Percentiles rank a stretch among this genome's conserved stretches.
Evolutionary conservation across 2,329 filamentous ascomycete genomes (phyloP).

Genomic region (Huntiella decipiens): DNA sequence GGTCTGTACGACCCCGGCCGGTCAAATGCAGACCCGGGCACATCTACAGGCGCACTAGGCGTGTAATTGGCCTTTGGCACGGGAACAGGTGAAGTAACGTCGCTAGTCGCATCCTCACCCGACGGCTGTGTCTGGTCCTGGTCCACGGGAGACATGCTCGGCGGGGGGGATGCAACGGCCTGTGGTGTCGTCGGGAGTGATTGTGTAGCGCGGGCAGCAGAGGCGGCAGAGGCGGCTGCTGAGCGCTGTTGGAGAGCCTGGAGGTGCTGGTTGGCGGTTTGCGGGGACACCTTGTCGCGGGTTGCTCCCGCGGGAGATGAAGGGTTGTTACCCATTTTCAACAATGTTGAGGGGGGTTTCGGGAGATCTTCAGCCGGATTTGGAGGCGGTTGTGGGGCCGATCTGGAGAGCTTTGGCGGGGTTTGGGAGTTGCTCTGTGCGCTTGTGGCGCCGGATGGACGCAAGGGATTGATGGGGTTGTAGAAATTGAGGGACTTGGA

Average conservation of each 20-base stretch:
- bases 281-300: constrained; percentile 10
- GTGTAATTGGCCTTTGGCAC: constrained; percentile 12
- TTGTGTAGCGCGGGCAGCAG: constrained; percentile 16
- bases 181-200: constrained; percentile 32
- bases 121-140: constrained; percentile 41
- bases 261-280: constrained; percentile 12
- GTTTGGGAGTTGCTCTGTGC: background rate
- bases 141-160: constrained; percentile 18
- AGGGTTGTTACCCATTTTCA: constrained; percentile 6
- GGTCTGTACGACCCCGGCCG: constrained; percentile 3
- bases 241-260: constrained; percentile 5
- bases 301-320: constrained; percentile 1
- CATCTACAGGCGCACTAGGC: constrained; percentile 7
- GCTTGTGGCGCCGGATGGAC: background rate
- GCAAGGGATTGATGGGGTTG: no score
- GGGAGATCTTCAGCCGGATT: background rate
- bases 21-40: constrained; percentile 7
- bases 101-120: constrained; percentile 29
- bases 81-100: constrained; percentile 14
- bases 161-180: constrained; percentile 33
- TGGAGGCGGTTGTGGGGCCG: background rate
- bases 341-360: background rate
- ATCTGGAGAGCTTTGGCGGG: background rate
- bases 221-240: constrained; percentile 16
- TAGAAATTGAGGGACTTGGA: no score